Evolutionary conservation across 768 basidiomycete species (phyloP).

Genomic region (Leucocoprinus leucothites): DNA sequence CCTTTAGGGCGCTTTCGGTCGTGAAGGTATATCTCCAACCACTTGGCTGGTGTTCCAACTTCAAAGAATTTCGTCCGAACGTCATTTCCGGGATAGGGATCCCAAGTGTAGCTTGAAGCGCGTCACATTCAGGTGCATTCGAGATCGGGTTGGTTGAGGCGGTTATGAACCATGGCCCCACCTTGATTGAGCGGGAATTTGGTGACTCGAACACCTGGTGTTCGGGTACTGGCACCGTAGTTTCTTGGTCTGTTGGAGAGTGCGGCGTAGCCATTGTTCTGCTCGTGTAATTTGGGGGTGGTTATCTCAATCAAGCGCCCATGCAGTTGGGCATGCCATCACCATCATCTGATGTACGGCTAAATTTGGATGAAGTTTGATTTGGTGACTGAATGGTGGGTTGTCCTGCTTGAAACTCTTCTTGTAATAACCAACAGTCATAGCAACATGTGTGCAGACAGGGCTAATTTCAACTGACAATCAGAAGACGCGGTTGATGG

Average conservation of each 20-base stretch:
- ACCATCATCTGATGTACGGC: background rate
- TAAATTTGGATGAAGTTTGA: background rate
- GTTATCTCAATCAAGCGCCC: background rate
- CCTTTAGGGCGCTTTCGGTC: conserved; percentile 61
- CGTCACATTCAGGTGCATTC: conserved; percentile 71
- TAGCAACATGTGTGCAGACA: no score
- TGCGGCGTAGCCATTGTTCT: background rate
- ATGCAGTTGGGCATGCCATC: no score
- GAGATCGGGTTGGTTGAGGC: conserved; percentile 77
- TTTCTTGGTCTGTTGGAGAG: conserved; percentile 9
- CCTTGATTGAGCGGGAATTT: conserved; percentile 64
- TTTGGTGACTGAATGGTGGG: no score
- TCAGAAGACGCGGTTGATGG: no score
- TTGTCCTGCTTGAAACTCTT: no score
- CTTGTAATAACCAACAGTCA: no score
- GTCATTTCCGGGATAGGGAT: conserved; percentile 96
- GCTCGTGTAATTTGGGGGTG: background rate
- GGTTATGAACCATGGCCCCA: conserved; percentile 67
- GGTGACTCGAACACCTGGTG: conserved; percentile 70
- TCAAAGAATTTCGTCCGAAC: conserved; percentile 81
- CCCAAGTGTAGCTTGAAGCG: conserved; percentile 57
- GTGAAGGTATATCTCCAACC: conserved; percentile 68
- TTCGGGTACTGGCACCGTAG: conserved; percentile 44
- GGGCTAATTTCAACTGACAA: no score
- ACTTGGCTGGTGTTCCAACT: conserved; percentile 59